A percentile compares a stretch with the other conserved stretches of the same genome.
Conservation (phyloP, 2,329 filamentous ascomycete genomes). For the Cryphonectria naterciae region DNA sequence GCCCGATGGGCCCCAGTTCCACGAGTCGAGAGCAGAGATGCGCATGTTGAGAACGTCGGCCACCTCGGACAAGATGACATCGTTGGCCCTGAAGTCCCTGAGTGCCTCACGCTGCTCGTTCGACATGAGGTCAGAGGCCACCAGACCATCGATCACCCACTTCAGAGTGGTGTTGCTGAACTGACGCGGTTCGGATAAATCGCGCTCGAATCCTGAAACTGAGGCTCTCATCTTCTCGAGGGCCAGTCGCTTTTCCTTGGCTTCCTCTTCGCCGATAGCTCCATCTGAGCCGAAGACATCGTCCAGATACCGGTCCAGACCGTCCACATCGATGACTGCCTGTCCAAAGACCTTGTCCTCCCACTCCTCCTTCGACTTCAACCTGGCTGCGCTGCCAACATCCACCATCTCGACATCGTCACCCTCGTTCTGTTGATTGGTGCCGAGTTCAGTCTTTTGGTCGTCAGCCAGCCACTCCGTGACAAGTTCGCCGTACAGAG, state of each 20-base stretch:
- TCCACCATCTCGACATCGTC: slow-evolving; percentile 37
- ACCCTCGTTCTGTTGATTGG: slow-evolving; percentile 28
- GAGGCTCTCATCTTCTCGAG: slow-evolving; percentile 35
- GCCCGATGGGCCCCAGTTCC: slow-evolving; percentile 50
- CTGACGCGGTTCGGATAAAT: slow-evolving; percentile 37
- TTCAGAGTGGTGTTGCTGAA: slow-evolving; percentile 42
- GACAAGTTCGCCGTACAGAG: slow-evolving; percentile 51
- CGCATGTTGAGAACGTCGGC: slow-evolving; percentile 59
- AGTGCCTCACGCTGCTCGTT: slow-evolving; percentile 48
- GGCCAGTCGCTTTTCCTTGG: slow-evolving; percentile 33
- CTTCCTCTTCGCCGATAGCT: not conserved
- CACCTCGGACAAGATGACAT: slow-evolving; percentile 50
- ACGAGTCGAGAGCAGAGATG: slow-evolving; percentile 47
- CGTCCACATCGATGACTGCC: slow-evolving; percentile 41
- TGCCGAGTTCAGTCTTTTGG: slow-evolving; percentile 29
- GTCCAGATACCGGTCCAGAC: slow-evolving; percentile 46
- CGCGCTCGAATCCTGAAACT: slow-evolving; percentile 40
- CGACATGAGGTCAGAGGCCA: slow-evolving; percentile 49
- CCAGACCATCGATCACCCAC: slow-evolving; percentile 48
- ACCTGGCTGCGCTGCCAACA: slow-evolving; percentile 45
- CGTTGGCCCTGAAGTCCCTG: slow-evolving; percentile 47
- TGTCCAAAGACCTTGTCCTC: slow-evolving; percentile 50
- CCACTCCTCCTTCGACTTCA: slow-evolving; percentile 47
- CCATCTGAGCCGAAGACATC: slow-evolving; percentile 43
- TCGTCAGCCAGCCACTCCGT: slow-evolving; percentile 49